A percentile compares a stretch with the other conserved stretches of the same genome.
Conservation (phyloP, 2,329 filamentous ascomycete genomes). For the Cordyceps javanica region DNA sequence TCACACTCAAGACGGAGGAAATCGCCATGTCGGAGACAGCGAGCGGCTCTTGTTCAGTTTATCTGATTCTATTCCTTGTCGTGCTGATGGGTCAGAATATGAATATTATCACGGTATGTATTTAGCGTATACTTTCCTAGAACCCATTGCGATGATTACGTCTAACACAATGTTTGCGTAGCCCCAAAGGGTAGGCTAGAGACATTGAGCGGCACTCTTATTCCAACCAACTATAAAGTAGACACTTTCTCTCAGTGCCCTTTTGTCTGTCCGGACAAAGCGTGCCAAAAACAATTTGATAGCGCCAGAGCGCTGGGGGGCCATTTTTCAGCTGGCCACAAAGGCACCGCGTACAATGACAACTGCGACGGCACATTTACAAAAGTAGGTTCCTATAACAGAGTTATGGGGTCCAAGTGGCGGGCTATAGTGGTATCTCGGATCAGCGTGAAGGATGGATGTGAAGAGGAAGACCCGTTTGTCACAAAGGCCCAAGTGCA, state of each 20-base stretch:
- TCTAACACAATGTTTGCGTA: not conserved
- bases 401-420: not conserved
- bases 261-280: conserved; percentile 25
- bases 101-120: not conserved
- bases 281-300: conserved; percentile 19
- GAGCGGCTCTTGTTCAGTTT: not conserved
- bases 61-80: not conserved
- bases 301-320: conserved; percentile 6
- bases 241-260: not conserved
- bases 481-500: not conserved
- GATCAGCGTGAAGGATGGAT: conserved; percentile 9
- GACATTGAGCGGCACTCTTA: conserved; percentile 21
- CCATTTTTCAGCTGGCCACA: conserved; percentile 17
- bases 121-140: not conserved
- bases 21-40: not conserved
- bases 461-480: not conserved
- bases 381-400: conserved; percentile 15
- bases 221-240: conserved; percentile 21
- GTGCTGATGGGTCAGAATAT: not conserved
- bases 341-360: conserved; percentile 22
- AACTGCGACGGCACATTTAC: conserved; percentile 29
- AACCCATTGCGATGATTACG: not conserved
- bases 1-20: not conserved
- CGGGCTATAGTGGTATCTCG: conserved; percentile 22
- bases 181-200: not conserved